Percentiles rank a stretch among this genome's conserved stretches.
These are phyloP conservation scores for Austroboletus niveus DNA, from an alignment of 1,284 basidiomycete species.

Conservation along the genomic window DNA sequence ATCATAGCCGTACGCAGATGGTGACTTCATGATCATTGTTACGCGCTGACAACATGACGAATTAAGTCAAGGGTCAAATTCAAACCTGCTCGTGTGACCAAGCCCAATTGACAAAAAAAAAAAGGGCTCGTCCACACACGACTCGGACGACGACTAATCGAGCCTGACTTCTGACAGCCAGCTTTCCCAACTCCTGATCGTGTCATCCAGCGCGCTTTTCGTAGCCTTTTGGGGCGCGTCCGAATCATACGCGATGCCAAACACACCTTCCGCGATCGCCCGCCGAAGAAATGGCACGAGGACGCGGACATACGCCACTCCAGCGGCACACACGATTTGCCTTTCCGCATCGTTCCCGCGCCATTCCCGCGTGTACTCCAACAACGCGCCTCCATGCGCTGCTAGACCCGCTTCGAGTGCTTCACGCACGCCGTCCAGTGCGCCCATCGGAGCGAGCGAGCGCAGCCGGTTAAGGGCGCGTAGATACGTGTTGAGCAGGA, in stretches of 20 bases:
- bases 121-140: neutral
- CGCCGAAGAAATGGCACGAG: constrained; percentile 68
- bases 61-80: neutral
- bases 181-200: constrained; percentile 25
- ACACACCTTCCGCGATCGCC: constrained; percentile 74
- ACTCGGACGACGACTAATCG: constrained; percentile 5
- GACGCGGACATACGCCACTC: constrained; percentile 54
- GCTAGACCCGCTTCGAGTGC: constrained; percentile 54
- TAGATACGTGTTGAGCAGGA: constrained; percentile 73
- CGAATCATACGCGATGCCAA: constrained; percentile 38
- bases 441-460: constrained; percentile 69
- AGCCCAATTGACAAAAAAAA: neutral
- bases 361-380: constrained; percentile 26
- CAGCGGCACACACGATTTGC: constrained; percentile 50
- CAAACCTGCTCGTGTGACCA: neutral
- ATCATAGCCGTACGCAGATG: neutral
- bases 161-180: constrained; percentile 21
- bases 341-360: constrained; percentile 24
- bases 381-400: constrained; percentile 42
- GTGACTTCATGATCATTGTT: neutral
- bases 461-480: constrained; percentile 79
- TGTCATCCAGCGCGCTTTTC: neutral
- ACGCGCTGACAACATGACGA: neutral
- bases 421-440: constrained; percentile 41
- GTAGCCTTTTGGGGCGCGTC: neutral